Evolutionary conservation across 2,329 filamentous ascomycete genomes (phyloP).

Genomic region (Fusarium haematococcum): DNA sequence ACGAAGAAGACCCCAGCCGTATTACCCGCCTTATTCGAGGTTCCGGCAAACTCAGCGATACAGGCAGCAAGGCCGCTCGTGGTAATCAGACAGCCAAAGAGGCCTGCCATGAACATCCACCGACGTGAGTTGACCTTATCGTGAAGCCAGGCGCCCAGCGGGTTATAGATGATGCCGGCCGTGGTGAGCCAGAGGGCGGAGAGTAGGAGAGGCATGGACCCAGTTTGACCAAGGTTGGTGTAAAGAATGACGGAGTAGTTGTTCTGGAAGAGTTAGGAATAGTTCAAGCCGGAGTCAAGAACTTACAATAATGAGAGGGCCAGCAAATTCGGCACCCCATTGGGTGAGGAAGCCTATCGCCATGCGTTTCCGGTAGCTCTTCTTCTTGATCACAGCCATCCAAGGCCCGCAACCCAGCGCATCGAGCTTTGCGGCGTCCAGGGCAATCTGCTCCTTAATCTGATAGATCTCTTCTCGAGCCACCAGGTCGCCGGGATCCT

Average conservation of each 20-base stretch:
- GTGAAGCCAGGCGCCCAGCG: slow-evolving; percentile 61
- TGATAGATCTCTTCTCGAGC: slow-evolving; percentile 61
- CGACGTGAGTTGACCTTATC: slow-evolving; percentile 62
- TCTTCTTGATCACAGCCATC: slow-evolving; percentile 58
- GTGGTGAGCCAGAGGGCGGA: slow-evolving; percentile 57
- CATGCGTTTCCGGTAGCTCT: slow-evolving; percentile 63
- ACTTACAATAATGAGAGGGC: slow-evolving; percentile 62
- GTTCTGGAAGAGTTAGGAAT: slow-evolving; percentile 49
- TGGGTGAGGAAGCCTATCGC: slow-evolving; percentile 63
- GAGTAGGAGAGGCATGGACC: slow-evolving; percentile 54
- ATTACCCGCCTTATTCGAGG: slow-evolving; percentile 53
- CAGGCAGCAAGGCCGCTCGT: slow-evolving; percentile 50
- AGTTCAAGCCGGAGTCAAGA: neutral
- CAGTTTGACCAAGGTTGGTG: slow-evolving; percentile 53
- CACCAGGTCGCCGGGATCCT: slow-evolving; percentile 52
- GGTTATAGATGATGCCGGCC: slow-evolving; percentile 62
- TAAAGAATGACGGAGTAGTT: slow-evolving; percentile 55
- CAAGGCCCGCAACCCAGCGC: slow-evolving; percentile 53
- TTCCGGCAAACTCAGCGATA: slow-evolving; percentile 51
- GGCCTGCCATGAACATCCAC: slow-evolving; percentile 54
- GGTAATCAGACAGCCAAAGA: slow-evolving; percentile 55
- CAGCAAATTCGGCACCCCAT: slow-evolving; percentile 64
- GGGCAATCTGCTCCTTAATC: slow-evolving; percentile 57
- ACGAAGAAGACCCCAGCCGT: slow-evolving; percentile 56
- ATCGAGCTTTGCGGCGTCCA: slow-evolving; percentile 56